These are phyloP conservation scores for Gonium pectorale DNA, from an alignment of 139 green algal genomes.

Conservation along the genomic window DNA sequence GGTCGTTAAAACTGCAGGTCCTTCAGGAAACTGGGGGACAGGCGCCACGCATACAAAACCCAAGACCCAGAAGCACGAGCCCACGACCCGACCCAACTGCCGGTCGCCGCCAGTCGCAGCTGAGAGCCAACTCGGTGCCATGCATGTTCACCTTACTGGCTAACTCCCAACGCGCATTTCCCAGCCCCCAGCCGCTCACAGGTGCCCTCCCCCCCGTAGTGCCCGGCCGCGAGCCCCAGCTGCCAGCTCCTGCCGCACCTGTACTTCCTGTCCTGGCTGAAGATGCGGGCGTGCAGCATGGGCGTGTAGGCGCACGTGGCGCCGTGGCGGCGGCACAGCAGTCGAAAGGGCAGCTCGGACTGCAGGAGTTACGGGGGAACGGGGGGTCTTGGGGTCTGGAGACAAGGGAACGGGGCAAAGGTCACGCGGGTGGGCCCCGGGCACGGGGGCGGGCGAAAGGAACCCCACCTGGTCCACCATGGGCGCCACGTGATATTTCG, in stretches of 20 bases:
- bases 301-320: conserved; percentile 95
- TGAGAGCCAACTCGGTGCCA: too few relatives aligned
- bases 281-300: conserved; percentile 96
- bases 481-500: conserved; percentile 87
- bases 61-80: too few relatives aligned
- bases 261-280: conserved; percentile 83
- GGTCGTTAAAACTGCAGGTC: too few relatives aligned
- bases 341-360: conserved; percentile 95
- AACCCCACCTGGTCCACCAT: conserved; percentile 94
- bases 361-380: conserved; percentile 50
- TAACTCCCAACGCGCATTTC: too few relatives aligned
- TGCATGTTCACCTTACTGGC: too few relatives aligned
- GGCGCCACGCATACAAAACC: too few relatives aligned
- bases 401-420: not conserved
- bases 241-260: conserved; percentile 39
- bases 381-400: not conserved
- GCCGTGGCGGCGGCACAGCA: conserved; percentile 91
- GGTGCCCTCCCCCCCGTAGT: too few relatives aligned
- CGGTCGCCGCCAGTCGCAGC: too few relatives aligned
- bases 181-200: too few relatives aligned
- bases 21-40: too few relatives aligned
- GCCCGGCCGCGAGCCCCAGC: too few relatives aligned
- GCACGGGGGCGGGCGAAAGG: not conserved
- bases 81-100: too few relatives aligned
- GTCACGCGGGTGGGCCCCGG: not conserved